phyloP scores from a whole-genome alignment of 2,329 filamentous ascomycete species.

The Emmonsia crescens region DNA sequence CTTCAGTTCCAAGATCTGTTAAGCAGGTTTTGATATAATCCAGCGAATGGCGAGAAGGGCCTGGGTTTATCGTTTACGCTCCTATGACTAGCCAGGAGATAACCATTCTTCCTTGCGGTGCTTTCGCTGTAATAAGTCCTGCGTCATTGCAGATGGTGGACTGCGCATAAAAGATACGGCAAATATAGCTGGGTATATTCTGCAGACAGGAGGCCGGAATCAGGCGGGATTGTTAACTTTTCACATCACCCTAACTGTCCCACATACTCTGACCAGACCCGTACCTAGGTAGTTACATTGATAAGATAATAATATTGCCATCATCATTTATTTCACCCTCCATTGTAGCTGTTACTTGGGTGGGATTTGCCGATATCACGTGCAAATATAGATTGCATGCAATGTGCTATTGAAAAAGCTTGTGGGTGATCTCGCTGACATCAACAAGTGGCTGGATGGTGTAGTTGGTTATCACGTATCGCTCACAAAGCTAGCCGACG shows the following conservation, averaged over 20 bases:
- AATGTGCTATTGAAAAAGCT: background rate
- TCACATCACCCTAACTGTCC: background rate
- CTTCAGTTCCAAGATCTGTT: background rate
- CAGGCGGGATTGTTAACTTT: background rate
- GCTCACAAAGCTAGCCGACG: background rate
- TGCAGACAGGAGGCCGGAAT: background rate
- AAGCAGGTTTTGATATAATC: background rate
- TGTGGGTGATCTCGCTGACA: background rate
- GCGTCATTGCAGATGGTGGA: background rate
- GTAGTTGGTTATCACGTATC: conserved; percentile 6
- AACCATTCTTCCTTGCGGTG: background rate
- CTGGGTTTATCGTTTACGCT: background rate
- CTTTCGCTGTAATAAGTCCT: no score
- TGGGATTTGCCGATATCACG: background rate
- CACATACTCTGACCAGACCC: background rate
- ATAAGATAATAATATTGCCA: background rate
- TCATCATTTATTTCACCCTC: background rate
- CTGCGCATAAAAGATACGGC: no score
- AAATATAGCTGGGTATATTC: no score
- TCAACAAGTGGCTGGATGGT: conserved; percentile 4
- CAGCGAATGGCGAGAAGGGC: background rate
- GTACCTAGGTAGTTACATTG: background rate
- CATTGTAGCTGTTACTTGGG: no score
- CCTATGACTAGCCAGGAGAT: background rate
- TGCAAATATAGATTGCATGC: no score